Evolutionary conservation across 2,329 filamentous ascomycete species (phyloP), one percentile per base, ranked within the genome.

Genomic region (Lecanicillium sp.): DNA sequence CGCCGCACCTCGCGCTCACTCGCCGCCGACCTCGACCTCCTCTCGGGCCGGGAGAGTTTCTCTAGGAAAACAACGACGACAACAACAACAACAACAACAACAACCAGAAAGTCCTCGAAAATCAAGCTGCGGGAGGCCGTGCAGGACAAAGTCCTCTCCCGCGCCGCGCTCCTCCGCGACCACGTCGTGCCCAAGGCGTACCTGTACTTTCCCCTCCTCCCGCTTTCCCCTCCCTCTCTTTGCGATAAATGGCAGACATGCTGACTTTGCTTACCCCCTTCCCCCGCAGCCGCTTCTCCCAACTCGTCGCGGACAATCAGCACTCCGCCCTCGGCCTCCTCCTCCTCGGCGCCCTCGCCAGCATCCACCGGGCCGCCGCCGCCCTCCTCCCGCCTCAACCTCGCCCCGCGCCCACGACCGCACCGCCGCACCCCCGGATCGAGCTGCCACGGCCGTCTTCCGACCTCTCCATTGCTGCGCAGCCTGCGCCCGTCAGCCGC

Each of bases 301-400:
- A 83, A 53, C 67, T 91, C 35, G 69, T 84, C 3, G 82, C 83
- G 15, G 86, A 90, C 62, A 79, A 76, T 27, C 86, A 89, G 58
- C 87, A 87, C 63, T 79, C 86, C 2, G 71, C 81, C 4, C 71
- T 91, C 3, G 87, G 87, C 4, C 69, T 89, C 17, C 73, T 87
- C 53, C 72, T 91, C 9, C 61, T 90, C 38, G 81, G 77, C 17
- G 66, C 78, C 2, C 66, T 90, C 50, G 82, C 83, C 4, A 78
- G 79, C 52, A 65, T 84, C 19, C 66, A 76, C 51, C 66, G 66
- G 43, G 62, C 71, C 2, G 62, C 79, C 42, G 62, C 62, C 8
- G 57, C 56, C 7, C 56, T 73, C 9, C 55, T 67, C 7, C 60
- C 61, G 9, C 17, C 47, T 14, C 44, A 54, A 21, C 30, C 41